phyloP scores from a whole-genome alignment of 495 filamentous ascomycete species.

The Penicillium chermesinum region DNA sequence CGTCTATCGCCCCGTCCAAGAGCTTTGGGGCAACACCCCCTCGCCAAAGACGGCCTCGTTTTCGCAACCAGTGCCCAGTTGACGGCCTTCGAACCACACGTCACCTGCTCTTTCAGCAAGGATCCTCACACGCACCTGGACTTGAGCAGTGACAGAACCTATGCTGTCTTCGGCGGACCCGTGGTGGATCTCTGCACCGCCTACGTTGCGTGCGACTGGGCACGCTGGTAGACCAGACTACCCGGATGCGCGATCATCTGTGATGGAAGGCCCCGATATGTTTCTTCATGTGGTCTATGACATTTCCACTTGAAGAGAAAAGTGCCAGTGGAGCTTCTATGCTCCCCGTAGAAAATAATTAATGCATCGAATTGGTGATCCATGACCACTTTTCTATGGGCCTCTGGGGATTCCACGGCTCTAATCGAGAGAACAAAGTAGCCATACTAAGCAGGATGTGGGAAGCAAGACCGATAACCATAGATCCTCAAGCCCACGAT shows the following conservation, averaged over 20 bases:
- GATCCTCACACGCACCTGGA: conserved; percentile 1
- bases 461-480: too few species aligned
- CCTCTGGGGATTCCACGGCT: too few species aligned
- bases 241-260: too few species aligned
- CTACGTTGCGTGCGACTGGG: conserved; percentile 15
- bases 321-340: too few species aligned
- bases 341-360: too few species aligned
- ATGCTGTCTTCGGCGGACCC: conserved; percentile 2
- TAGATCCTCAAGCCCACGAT: too few species aligned
- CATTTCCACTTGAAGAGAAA: too few species aligned
- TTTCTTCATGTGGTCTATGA: too few species aligned
- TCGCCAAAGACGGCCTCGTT: conserved; percentile 18
- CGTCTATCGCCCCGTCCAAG: conserved; percentile 15
- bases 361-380: too few species aligned
- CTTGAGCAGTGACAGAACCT: conserved; percentile 10
- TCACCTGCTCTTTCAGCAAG: conserved; percentile 15
- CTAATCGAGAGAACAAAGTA: too few species aligned
- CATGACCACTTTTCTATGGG: too few species aligned
- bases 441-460: too few species aligned
- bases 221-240: neutral
- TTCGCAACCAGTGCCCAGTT: conserved; percentile 22
- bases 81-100: conserved; percentile 13
- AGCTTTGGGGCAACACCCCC: conserved; percentile 21
- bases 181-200: conserved; percentile 18
- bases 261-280: neutral